phyloP scores from a whole-genome alignment of 148 eudicot species.

The Amaranthus cruentus region DNA sequence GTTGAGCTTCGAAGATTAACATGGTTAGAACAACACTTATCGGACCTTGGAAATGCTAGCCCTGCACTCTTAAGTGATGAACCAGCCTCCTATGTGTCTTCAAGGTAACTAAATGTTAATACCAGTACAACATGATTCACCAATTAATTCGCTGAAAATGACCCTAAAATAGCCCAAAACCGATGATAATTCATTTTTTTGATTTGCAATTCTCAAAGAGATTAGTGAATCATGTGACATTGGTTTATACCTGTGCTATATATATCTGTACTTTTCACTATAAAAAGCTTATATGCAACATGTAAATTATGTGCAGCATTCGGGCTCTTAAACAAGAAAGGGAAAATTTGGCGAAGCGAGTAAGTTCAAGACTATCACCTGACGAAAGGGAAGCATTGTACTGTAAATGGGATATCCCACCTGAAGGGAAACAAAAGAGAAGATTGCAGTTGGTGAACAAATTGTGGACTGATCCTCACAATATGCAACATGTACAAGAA shows the following conservation, averaged over 20 bases:
- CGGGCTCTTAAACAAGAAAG: slow-evolving; percentile 90
- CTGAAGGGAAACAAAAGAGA: slow-evolving; percentile 79
- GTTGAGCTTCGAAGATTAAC: slow-evolving; percentile 91
- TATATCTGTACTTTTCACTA: too few relatives aligned
- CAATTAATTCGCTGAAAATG: too few relatives aligned
- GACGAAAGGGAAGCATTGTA: slow-evolving; percentile 84
- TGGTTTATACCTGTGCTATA: too few relatives aligned
- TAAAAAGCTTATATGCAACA: too few relatives aligned
- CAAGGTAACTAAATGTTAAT: slow-evolving; percentile 39
- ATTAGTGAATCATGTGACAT: too few relatives aligned
- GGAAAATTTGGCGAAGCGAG: slow-evolving; percentile 87
- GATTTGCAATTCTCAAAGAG: too few relatives aligned
- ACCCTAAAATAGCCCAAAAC: too few relatives aligned
- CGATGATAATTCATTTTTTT: too few relatives aligned
- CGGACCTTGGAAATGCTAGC: slow-evolving; percentile 96
- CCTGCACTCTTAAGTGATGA: slow-evolving; percentile 95
- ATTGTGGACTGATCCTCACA: slow-evolving; percentile 87
- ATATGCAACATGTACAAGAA: slow-evolving; percentile 79
- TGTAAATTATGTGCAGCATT: slow-evolving; percentile 44
- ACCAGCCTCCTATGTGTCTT: slow-evolving; percentile 72
- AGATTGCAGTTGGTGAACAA: slow-evolving; percentile 84
- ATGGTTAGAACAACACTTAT: slow-evolving; percentile 93
- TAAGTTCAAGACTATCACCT: slow-evolving; percentile 60
- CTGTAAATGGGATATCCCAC: slow-evolving; percentile 85
- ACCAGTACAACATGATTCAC: too few relatives aligned